Evolutionary conservation across 148 eudicot species (phyloP), one percentile per base, ranked within the genome.

Genomic region (Fagopyrum esculentum): DNA sequence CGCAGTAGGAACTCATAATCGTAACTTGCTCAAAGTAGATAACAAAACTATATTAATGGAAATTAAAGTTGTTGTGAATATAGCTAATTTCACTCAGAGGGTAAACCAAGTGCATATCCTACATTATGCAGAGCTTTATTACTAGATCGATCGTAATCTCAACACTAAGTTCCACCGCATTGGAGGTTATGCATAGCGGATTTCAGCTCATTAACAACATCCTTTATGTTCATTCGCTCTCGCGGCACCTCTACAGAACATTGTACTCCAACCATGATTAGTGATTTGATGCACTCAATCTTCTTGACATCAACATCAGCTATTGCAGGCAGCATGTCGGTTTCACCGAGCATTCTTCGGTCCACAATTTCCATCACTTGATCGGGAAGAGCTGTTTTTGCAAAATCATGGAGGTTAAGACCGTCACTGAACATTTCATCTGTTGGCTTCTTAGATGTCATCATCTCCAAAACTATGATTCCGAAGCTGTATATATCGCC

Each of bases 401-500:
- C 85, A 22, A 35, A 82, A 4, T 52, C 26, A 15, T 73, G 82
- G 19, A 82, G 76, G 72, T 48, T 79, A 11, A 70, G 29, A 3
- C 73, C 80, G 4, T 70, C 72, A 0, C 2, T 29, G 64, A 82
- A 73, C 73, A 69, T 76, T 15, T 35, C 17, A 63, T 77, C 75
- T 6, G 80, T 82, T 5, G 85, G 85, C 68, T 71, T 76, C 75
- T 69, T 82, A 29, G 79, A 81, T 1, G 82, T 82, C 45, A 82
- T 79, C 49, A 82, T 59, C 72, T 79, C 85, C 19, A 82, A 55
- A 60, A 82, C 51, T 19, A 79, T 76, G 50, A 82, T 79, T 17
- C 84, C 84, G 5, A 75, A 82, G 70, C 82, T 82, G 45, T 82
- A 79, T 29, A 82, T 77, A 52, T 82, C 84, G 0, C 84, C 84